These are phyloP conservation scores for Ophioceras dolichostomum DNA, from an alignment of 2,329 filamentous ascomycete species.

Conservation along the genomic window DNA sequence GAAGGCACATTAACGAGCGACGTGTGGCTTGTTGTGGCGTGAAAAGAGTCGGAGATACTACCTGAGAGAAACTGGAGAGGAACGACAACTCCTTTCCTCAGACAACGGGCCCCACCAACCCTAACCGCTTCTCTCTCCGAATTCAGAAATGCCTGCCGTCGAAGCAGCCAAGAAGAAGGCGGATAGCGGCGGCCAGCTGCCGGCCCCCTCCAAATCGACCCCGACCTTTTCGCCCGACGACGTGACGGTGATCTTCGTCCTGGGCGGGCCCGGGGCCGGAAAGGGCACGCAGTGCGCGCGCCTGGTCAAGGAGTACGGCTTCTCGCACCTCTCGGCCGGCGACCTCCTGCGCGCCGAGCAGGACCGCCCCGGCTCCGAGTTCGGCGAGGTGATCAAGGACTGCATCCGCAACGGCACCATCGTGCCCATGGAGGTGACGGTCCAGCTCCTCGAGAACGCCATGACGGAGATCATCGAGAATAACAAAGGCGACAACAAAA, in stretches of 20 bases:
- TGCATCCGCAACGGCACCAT: slow-evolving; percentile 93
- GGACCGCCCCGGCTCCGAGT: slow-evolving; percentile 71
- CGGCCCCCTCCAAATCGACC: slow-evolving; percentile 38
- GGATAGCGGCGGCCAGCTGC: slow-evolving; percentile 29
- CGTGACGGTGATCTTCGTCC: slow-evolving; percentile 91
- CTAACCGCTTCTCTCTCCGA: no score
- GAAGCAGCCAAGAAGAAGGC: slow-evolving; percentile 23
- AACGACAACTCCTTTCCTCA: no score
- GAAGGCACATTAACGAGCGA: no score
- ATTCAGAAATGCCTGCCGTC: slow-evolving; percentile 26
- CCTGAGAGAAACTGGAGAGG: no score
- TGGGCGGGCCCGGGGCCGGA: slow-evolving; percentile 88
- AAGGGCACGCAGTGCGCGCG: slow-evolving; percentile 94
- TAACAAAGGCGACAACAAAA: slow-evolving; percentile 12
- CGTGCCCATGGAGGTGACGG: slow-evolving; percentile 97
- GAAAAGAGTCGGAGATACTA: no score
- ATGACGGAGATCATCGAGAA: slow-evolving; percentile 57
- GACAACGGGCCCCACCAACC: no score
- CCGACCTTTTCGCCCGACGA: slow-evolving; percentile 65
- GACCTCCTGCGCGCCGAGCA: slow-evolving; percentile 93
- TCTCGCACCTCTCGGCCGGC: slow-evolving; percentile 86
- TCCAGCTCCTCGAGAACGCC: slow-evolving; percentile 85
- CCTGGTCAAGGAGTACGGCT: slow-evolving; percentile 77
- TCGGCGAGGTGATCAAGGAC: slow-evolving; percentile 82
- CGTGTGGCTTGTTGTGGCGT: no score